A percentile compares a stretch with the other conserved stretches of the same genome.
Conservation (phyloP, 192 early-diverging fungal genomes). For the Coemansia sp. region DNA sequence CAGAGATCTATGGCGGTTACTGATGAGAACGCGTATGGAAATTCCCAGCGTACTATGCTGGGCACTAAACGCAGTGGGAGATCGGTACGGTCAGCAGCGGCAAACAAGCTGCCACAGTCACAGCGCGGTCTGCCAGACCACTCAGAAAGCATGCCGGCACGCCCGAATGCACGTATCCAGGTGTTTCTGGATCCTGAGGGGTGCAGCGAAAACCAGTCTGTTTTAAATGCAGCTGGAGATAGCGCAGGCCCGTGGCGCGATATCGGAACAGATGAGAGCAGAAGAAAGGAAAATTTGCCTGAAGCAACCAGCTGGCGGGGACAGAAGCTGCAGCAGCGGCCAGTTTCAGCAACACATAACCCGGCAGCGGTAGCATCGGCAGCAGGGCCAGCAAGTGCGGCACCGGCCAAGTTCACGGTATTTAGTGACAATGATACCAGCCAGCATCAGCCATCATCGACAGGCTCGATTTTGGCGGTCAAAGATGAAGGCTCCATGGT, state of each 20-base stretch:
- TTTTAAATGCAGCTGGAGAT: background rate
- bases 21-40: conserved; percentile 8
- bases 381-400: conserved; percentile 1
- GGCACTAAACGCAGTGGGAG: conserved; percentile 23
- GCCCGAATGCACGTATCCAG: conserved; percentile 35
- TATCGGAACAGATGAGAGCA: conserved; percentile 57
- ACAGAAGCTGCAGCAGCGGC: conserved; percentile 55
- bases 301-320: conserved; percentile 64
- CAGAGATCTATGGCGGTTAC: background rate
- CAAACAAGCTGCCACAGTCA: conserved; percentile 32
- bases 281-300: conserved; percentile 69
- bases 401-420: conserved; percentile 33
- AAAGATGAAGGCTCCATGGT: too few species aligned
- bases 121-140: conserved; percentile 15
- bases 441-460: background rate
- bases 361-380: background rate
- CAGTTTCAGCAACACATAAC: background rate
- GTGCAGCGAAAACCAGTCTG: background rate
- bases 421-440: conserved; percentile 24
- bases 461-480: background rate
- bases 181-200: conserved; percentile 38
- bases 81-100: conserved; percentile 23
- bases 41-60: conserved; percentile 28
- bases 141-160: background rate
- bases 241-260: conserved; percentile 55